Percentiles rank a stretch among this genome's conserved stretches.
Evolutionary conservation across 495 filamentous ascomycete genomes (phyloP).

Genomic region (Lentithecium fluviatile): DNA sequence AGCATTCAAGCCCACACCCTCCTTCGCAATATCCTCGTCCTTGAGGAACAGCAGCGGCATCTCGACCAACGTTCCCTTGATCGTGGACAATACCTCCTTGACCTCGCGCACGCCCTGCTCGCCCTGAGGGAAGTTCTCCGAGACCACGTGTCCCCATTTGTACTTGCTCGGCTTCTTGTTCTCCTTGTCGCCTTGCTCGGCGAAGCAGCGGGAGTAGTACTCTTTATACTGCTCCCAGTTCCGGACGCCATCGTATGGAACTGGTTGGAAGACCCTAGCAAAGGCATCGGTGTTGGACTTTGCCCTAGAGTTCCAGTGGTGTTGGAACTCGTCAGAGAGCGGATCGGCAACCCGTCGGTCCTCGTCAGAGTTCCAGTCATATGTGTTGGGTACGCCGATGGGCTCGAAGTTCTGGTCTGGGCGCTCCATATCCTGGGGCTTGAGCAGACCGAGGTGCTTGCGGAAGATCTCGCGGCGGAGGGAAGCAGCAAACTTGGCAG

Average conservation of each 20-base stretch:
- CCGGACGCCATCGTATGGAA: conserved; percentile 75
- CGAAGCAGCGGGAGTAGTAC: conserved; percentile 75
- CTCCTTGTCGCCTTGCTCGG: conserved; percentile 37
- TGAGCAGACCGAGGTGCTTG: conserved; percentile 85
- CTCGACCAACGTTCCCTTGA: conserved; percentile 81
- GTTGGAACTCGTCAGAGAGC: conserved; percentile 62
- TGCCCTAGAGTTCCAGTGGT: conserved; percentile 72
- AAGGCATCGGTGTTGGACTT: conserved; percentile 82
- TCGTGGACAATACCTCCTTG: conserved; percentile 72
- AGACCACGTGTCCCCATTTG: conserved; percentile 83
- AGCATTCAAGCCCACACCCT: conserved; percentile 74
- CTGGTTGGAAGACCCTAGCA: conserved; percentile 78
- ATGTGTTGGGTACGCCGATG: conserved; percentile 67
- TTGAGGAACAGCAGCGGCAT: conserved; percentile 90
- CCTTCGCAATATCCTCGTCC: conserved; percentile 83
- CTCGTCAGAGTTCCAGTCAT: conserved; percentile 77
- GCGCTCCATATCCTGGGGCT: conserved; percentile 62
- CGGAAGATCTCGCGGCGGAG: conserved; percentile 84
- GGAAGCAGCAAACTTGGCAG: conserved; percentile 76
- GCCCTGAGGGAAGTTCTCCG: conserved; percentile 68
- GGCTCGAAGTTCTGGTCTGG: conserved; percentile 75
- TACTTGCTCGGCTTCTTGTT: conserved; percentile 52
- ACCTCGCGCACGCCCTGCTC: conserved; percentile 65
- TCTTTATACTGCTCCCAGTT: conserved; percentile 85
- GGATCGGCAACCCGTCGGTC: conserved; percentile 77